Base-by-base conservation (phyloP, 495 filamentous ascomycete genomes). In the Trichocladium uniseriatum region DNA sequence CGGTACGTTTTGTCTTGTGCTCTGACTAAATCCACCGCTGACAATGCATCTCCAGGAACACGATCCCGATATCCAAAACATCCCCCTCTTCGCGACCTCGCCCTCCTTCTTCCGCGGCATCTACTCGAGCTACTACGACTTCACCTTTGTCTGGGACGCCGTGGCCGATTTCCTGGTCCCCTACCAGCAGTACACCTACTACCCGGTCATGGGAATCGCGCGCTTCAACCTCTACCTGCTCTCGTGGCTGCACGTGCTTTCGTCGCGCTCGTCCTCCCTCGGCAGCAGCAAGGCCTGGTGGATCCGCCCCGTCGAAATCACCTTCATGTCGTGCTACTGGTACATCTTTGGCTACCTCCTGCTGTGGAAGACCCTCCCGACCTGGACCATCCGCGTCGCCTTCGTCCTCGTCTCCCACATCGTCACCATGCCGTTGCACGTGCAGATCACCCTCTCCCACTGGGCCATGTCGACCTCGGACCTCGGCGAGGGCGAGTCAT, bases 401-500 rank as follows among this genome's bases (percentile, higher is more conserved):
- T 97, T 87, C 65, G 64, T 98, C 44, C 66, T 96, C 68, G 72
- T 96, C 60, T 89, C 86, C 59, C 90, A 98, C 59, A 79, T 86
- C 62, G 77, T 92, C 39, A 84, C 90, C 6, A 83, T 83, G 65
- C 89, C 89, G 19, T 69, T 97, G 21, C 92, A 98, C 60, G 81
- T 90, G 27, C 92, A 97, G 68, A 95, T 98, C 61, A 96, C 92
- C 5, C 80, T 97, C 27, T 91, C 86, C 9, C 92, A 98, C 67
- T 98, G 95, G 65, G 87, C 88, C 49, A 98, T 97, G 92, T 88
- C 82, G 51, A 97, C 91, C 1, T 78, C 88, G 5, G 91, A 97
- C 55, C 70, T 95, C 22, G 92, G 91, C 1, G 74, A 82, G 5
- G 71, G 80, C 47, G 92, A 98, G 68, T 92, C 85, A 14, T 98